Base-by-base conservation (phyloP, 2,329 filamentous ascomycete species). In the Apiospora rasikravindrae region DNA sequence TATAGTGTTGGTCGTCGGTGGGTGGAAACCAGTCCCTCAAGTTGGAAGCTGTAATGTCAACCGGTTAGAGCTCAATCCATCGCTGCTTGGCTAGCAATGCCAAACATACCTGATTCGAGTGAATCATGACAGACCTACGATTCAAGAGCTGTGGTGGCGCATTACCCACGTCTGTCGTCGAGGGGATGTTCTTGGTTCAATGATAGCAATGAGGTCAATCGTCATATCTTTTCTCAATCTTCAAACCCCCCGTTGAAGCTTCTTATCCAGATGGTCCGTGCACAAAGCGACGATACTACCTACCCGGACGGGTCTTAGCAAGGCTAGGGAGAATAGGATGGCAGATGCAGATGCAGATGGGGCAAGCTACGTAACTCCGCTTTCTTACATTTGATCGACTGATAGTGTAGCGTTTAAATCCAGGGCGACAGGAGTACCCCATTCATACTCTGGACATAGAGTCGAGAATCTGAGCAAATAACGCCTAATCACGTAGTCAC, bases 351-450 rank as follows among this genome's bases (percentile, higher is more conserved):
- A 64, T 40, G 57, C 57, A n/a, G 29, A 64, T 40, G 57, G 57
- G 57, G 57, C 26, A 8, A n/a, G 33, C 57, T 37, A 37, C 22
- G 57, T 40, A 64, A 40, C 57, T 64, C 57, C 57, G 57, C 57
- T 64, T 64, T 64, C 57, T 64, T 64, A 40, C 57, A 40, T 64
- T 64, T 40, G 57, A 64, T 64, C 57, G 57, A 40, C 57, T 57
- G 19, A 22, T 40, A 64, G 57, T 40, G 29, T 37, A 40, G 11
- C 11, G 8, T n/a, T 14, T 37, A 24, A n/a, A n/a, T 40, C 19
- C 53, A 61, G 29, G 29, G 29, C 29, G 53, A 37, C 19, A 33
- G 8, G 40, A 42, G 40, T 42, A 16, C 53, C 22, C 29, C 29
- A 61, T 61, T 37, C 29, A n/a, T 57, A 16, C 53, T 33, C 14